Percentiles rank a stretch among this genome's conserved stretches.
These are phyloP conservation scores for Ulota crispa DNA, from an alignment of 225 moss, liverwort and hornwort species.

Conservation along the genomic window DNA sequence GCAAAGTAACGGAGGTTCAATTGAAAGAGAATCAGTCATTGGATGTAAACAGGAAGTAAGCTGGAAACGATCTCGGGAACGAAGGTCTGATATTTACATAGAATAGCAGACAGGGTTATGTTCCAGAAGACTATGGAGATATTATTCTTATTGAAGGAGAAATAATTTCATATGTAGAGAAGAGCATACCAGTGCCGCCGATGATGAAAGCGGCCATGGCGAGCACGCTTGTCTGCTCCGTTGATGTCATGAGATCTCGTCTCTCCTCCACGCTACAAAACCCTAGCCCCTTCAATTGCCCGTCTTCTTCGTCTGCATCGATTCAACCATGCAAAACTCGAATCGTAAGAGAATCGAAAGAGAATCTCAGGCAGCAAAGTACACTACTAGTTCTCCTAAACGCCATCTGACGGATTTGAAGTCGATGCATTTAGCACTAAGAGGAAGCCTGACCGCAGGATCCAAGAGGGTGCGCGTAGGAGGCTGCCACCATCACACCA, in stretches of 20 bases:
- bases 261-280: conserved; percentile 25
- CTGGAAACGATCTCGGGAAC: background rate
- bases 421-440: conserved; percentile 6
- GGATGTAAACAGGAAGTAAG: background rate
- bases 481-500: conserved; percentile 26
- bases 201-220: conserved; percentile 55
- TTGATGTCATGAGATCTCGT: conserved; percentile 32
- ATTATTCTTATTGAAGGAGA: background rate
- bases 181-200: conserved; percentile 54
- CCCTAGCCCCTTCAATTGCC: conserved; percentile 11
- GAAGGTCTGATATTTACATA: background rate
- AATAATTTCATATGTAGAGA: background rate
- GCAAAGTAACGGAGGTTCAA: background rate
- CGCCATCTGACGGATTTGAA: background rate
- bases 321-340: background rate
- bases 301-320: conserved; percentile 34
- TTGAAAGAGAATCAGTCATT: background rate
- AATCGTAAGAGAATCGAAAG: background rate
- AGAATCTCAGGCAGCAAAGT: background rate
- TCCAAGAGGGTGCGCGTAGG: background rate
- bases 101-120: background rate
- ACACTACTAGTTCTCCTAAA: background rate
- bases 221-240: conserved; percentile 25
- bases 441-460: conserved; percentile 21
- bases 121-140: background rate